Base-by-base conservation (phyloP, 352 stramenopile genomes). In the Elongisporangium prolatum region DNA sequence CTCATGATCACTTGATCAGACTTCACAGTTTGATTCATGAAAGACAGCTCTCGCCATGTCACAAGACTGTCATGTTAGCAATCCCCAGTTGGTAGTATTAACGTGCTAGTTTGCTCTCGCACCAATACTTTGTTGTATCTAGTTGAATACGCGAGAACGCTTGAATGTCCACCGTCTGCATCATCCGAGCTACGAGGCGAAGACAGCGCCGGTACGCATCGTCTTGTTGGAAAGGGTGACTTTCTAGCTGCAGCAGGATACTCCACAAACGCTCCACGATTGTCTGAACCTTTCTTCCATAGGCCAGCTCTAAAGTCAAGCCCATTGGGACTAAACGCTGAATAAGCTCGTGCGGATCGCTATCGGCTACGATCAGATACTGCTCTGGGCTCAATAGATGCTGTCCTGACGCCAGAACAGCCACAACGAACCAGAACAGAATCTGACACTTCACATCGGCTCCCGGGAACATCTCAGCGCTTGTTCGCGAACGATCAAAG, bases 351-450 rank as follows among this genome's bases (percentile, higher is more conserved):
- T 40, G 28, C 28, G 28, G 28, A 13, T 13, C 8, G 28, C 5
- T 13, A 40, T 40, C 28, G 28, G 28, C 9, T 21, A 52, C 48
- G 18, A 66, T 14, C 25, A 71, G 21, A n/a, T 62, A 67, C 24
- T 61, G 53, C 21, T 78, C 70, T 47, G 71, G 60, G 4, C 38
- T 63, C 48, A 40, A 9, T 2, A 55, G 24, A 8, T 24, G 64
- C 7, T 44, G 34, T 38, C 69, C 65, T 66, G 67, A 75, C 2
- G 61, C 60, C 34, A 71, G 40, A 28, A 73, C 51, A 37, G 54
- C 57, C n/a, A 59, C 56, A 50, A 71, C 40, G 14, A 64, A 8
- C 37, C 61, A 50, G 25, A 78, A 75, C 28, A 73, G 24, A 20
- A 50, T 61, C 37, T 59, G 62, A 5, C 61, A 40, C 50, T 75